Evolutionary conservation across 225 moss, liverwort and hornwort genomes (phyloP), one percentile per base, ranked within the genome.

Genomic region (Bryoerythrophyllum caledonicum): DNA sequence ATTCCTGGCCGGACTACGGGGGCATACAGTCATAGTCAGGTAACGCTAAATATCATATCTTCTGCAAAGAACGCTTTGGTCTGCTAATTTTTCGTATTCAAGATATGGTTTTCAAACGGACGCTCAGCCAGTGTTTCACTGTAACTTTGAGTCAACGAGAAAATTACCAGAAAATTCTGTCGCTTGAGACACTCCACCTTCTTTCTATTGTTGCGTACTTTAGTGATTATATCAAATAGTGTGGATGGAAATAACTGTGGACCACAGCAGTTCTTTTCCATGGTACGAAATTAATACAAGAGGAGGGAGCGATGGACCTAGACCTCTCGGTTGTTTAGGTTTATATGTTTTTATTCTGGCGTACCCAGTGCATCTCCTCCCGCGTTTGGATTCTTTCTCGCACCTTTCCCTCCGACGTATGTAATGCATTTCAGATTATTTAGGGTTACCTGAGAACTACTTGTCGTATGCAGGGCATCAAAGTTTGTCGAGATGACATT

Each of bases 21-120:
- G 74, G 96, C 96, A 56, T 96, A 96, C 70, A 94, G 92, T 86
- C 94, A 96, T 65, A 96, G 96, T 82, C 94, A 97, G 91, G 96
- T 96, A 78, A 24, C 41, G 26, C n/a, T 34, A 74, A 34, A 8
- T 40, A 71, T 3, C 17, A 17, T 48, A 76, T 13, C 17, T 41
- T 56, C 10, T 27, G 61, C 38, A 52, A 40, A 69, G 40, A 40
- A 40, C n/a, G n/a, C n/a, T n/a, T n/a, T n/a, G n/a, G n/a, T 40
- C 40, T 49, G 49, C 49, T 23, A 37, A 21, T 12, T 41, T n/a
- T n/a, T n/a, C n/a, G n/a, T n/a, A n/a, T n/a, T n/a, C n/a, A n/a
- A n/a, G n/a, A n/a, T n/a, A n/a, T n/a, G n/a, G n/a, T n/a, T n/a
- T n/a, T n/a, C n/a, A n/a, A n/a, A n/a, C n/a, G n/a, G n/a, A n/a